Evolutionary conservation across 257 asterid genomes (phyloP).

Genomic region (Petunia axillaris): DNA sequence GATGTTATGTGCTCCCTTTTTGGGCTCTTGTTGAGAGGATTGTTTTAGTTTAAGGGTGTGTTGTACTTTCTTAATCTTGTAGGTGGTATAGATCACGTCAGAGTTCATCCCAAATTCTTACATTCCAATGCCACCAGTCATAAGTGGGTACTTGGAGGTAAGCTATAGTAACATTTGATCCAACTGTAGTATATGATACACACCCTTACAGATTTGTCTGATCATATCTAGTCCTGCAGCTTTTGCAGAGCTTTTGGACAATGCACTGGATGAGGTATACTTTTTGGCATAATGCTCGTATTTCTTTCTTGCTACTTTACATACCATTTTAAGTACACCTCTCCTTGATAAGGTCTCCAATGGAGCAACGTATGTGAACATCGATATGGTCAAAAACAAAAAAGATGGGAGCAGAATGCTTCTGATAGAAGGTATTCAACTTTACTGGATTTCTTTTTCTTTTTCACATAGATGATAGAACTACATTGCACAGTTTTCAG

Average conservation of each 20-base stretch:
- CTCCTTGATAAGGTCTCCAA: constrained; percentile 57
- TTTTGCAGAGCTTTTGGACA: constrained; percentile 96
- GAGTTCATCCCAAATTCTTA: constrained; percentile 91
- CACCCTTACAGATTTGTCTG: constrained; percentile 6
- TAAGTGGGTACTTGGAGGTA: constrained; percentile 99
- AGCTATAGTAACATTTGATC: neutral
- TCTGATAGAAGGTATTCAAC: constrained; percentile 71
- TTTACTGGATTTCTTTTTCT: neutral
- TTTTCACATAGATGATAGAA: neutral
- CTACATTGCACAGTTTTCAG: neutral
- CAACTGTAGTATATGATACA: neutral
- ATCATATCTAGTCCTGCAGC: constrained; percentile 55
- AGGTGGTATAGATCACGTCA: constrained; percentile 96
- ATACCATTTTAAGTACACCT: constrained; percentile 24
- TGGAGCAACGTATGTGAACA: constrained; percentile 83
- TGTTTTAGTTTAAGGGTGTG: neutral
- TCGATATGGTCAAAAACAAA: constrained; percentile 77
- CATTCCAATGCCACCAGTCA: constrained; percentile 99
- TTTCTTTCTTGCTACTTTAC: neutral
- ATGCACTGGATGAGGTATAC: constrained; percentile 88
- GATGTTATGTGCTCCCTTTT: neutral
- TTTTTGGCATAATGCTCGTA: neutral
- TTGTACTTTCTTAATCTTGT: constrained; percentile 29
- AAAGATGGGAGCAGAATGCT: constrained; percentile 88
- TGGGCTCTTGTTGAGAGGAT: neutral